Evolutionary conservation across 2,329 filamentous ascomycete genomes (phyloP), one percentile per base, ranked within the genome.

Genomic region (Oidium heveae): DNA sequence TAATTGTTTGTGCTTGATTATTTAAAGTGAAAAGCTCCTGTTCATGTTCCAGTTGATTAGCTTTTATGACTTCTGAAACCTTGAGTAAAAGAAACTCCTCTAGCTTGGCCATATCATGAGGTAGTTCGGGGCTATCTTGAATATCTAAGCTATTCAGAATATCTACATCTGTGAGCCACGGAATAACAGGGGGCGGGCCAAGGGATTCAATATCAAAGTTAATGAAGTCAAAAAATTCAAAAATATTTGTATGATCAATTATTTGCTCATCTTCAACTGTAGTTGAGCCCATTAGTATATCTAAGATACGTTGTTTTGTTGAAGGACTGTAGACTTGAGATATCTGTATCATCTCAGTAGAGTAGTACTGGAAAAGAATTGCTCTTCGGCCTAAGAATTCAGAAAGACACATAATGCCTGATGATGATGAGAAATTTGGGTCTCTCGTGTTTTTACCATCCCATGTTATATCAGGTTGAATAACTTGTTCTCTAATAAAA

Each of bases 191-290:
- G 1, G 73, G 63, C 4, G 70, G 65, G 46, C 68, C 62, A 13
- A 67, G 63, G 56, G 67, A 66, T 0, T 69, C 67, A 41, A 80
- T 71, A 51, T 76, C 72, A 12, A 82, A 67, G 57, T 84, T 80
- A 57, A 91, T 75, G 62, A 96, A 96, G 67, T 98, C 91, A 62
- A 94, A 91, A 22, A 96, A 74, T 59, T 95, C 87, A 63, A 96
- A 94, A 7, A 96, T 75, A 3, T 84, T 87, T 0, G 82, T 75
- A 56, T 86, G 83, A 32, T 69, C 57, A 39, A 83, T 70, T 5
- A 78, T 71, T 54, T 84, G 76, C 51, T 82, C 80, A 56, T 77
- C 77, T 15, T 82, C 75, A 18, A 79, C 70, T 12, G 76, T 72
- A 8, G 86, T 78, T 44, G 82, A 79, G 5, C 91, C 91, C 46